Conservation (phyloP, 139 green algal species). For the Eudorina sp. region DNA sequence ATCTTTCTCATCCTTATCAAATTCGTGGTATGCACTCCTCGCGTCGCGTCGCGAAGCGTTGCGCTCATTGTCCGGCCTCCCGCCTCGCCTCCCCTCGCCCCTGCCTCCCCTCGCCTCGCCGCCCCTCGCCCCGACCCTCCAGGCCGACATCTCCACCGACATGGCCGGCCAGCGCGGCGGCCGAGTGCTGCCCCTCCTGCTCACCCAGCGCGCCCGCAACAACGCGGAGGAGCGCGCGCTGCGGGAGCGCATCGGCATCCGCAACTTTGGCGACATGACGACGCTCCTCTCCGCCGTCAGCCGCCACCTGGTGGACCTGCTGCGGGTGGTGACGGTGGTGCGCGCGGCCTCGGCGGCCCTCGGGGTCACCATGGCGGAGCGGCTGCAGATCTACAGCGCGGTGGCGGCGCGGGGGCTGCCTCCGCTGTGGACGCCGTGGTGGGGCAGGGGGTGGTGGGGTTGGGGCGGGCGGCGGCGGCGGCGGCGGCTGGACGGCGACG, state of each 20-base stretch:
- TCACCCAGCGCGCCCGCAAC: slow-evolving; percentile 62
- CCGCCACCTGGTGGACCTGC: slow-evolving; percentile 26
- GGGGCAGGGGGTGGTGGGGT: neutral
- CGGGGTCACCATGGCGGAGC: slow-evolving; percentile 58
- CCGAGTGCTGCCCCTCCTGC: slow-evolving; percentile 76
- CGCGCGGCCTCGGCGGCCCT: slow-evolving; percentile 3
- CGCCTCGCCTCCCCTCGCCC: neutral
- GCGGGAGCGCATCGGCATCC: slow-evolving; percentile 62
- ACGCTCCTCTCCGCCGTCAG: neutral
- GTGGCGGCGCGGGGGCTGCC: slow-evolving; percentile 33
- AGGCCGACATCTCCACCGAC: slow-evolving; percentile 47
- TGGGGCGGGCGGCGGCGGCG: neutral
- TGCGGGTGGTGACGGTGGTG: slow-evolving; percentile 44
- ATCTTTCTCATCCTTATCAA: neutral
- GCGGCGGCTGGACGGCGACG: neutral
- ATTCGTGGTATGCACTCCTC: too few relatives aligned
- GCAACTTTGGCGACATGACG: slow-evolving; percentile 69
- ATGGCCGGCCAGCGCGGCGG: slow-evolving; percentile 69
- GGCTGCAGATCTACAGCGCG: slow-evolving; percentile 48
- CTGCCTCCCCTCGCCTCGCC: neutral
- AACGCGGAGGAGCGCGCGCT: slow-evolving; percentile 62
- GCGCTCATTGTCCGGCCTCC: too few relatives aligned
- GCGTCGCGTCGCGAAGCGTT: too few relatives aligned
- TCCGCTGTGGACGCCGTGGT: neutral
- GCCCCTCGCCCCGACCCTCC: neutral